phyloP scores from a whole-genome alignment of 805 yeast species.

The Komagataella pseudopastoris region DNA sequence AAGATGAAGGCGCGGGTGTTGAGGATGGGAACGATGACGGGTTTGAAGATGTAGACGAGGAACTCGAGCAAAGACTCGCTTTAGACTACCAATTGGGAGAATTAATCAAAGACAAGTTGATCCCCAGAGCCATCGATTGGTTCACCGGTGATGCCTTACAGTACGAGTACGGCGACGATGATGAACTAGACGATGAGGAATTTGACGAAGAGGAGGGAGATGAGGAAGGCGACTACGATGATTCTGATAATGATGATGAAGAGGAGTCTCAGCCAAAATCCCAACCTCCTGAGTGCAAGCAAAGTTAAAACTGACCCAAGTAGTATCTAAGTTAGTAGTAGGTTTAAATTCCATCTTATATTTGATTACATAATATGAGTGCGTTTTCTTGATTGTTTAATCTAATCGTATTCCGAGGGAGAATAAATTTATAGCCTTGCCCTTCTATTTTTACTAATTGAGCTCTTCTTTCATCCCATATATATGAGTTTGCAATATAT shows the following conservation, averaged over 20 bases:
- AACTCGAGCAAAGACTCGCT: slow-evolving; percentile 74
- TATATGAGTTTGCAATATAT: not conserved
- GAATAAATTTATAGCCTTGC: not conserved
- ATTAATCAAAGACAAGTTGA: slow-evolving; percentile 86
- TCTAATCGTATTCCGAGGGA: not conserved
- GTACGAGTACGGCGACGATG: slow-evolving; percentile 41
- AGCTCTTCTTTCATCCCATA: not conserved
- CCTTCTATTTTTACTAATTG: not conserved
- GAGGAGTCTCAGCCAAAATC: slow-evolving; percentile 28
- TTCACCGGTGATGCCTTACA: slow-evolving; percentile 95
- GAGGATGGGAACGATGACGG: slow-evolving; percentile 27
- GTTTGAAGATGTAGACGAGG: slow-evolving; percentile 49
- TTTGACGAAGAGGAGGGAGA: slow-evolving; percentile 51
- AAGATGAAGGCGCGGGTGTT: slow-evolving; percentile 31
- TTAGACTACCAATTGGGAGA: slow-evolving; percentile 94
- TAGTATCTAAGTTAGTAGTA: not conserved
- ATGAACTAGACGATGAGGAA: slow-evolving; percentile 44
- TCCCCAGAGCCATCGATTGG: slow-evolving; percentile 97
- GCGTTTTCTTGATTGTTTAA: not conserved
- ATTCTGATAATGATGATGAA: slow-evolving; percentile 41
- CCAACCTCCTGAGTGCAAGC: slow-evolving; percentile 70
- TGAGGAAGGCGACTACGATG: slow-evolving; percentile 46
- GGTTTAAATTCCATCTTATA: not conserved
- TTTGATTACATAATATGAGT: not conserved
- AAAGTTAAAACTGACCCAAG: slow-evolving; percentile 11